Evolutionary conservation across 805 yeast genomes (phyloP).

Genomic region (Wickerhamiella azyma): DNA sequence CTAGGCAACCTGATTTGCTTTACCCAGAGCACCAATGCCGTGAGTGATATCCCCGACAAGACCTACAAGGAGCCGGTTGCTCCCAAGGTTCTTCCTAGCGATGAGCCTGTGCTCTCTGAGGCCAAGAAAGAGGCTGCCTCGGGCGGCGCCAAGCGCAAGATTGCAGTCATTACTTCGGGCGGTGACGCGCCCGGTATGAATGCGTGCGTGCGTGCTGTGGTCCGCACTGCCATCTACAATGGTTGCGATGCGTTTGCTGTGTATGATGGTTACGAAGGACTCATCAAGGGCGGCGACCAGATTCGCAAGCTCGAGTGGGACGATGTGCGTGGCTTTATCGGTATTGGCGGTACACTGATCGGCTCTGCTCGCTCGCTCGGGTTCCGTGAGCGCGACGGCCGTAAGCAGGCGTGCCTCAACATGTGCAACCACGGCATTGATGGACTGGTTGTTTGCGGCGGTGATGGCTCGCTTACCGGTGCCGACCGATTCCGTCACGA

Average conservation of each 20-base stretch:
- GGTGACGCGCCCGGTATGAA: conserved; percentile 99
- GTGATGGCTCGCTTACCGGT: conserved; percentile 97
- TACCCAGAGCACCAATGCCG: conserved; percentile 26
- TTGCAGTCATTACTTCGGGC: conserved; percentile 96
- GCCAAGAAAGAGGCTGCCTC: not conserved
- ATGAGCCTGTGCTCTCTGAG: too few species aligned
- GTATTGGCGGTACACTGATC: conserved; percentile 87
- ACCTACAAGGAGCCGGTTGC: conserved; percentile 2
- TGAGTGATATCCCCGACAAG: conserved; percentile 6
- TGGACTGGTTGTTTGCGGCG: conserved; percentile 92
- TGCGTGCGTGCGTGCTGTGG: conserved; percentile 90
- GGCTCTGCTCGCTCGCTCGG: conserved; percentile 91
- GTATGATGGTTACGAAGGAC: conserved; percentile 89
- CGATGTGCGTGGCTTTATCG: conserved; percentile 86
- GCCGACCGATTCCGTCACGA: conserved; percentile 89
- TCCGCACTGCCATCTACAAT: conserved; percentile 73
- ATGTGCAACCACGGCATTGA: conserved; percentile 82
- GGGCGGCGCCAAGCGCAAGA: conserved; percentile 31
- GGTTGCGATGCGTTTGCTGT: conserved; percentile 88
- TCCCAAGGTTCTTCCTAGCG: conserved; percentile 14
- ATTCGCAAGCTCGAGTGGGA: conserved; percentile 78
- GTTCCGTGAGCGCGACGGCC: conserved; percentile 74
- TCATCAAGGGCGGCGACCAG: conserved; percentile 70
- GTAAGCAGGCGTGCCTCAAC: conserved; percentile 71
- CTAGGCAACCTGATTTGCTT: conserved; percentile 73